Evolutionary conservation across 129 eudicot species (phyloP).

Genomic region (Pulicaria dysenterica): DNA sequence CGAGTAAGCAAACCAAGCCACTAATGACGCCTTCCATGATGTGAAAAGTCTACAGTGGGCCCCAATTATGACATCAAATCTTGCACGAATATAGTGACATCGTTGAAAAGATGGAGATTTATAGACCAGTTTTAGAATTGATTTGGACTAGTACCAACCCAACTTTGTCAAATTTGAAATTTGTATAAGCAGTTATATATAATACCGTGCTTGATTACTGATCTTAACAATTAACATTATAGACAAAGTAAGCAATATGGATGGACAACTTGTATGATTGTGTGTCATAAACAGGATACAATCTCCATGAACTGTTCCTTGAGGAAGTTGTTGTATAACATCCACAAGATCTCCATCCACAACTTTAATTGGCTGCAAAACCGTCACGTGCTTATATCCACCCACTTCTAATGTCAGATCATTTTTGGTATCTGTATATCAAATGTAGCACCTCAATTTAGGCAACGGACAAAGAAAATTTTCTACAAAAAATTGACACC

Average conservation of each 20-base stretch:
- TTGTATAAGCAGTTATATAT: background rate
- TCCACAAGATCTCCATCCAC: constrained; percentile 90
- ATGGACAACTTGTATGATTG: background rate
- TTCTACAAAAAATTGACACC: background rate
- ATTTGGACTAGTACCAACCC: background rate
- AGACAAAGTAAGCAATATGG: background rate
- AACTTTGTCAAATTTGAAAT: background rate
- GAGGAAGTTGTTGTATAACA: constrained; percentile 72
- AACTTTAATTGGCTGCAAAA: constrained; percentile 73
- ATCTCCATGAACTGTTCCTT: constrained; percentile 80
- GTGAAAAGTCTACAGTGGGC: background rate
- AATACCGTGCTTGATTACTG: background rate
- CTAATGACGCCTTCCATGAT: background rate
- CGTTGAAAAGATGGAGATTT: background rate
- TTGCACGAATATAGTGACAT: background rate
- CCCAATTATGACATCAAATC: background rate
- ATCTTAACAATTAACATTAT: background rate
- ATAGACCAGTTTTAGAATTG: background rate
- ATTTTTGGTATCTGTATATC: constrained; percentile 72
- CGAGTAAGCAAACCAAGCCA: constrained; percentile 15
- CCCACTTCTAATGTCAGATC: constrained; percentile 87
- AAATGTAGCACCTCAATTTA: constrained; percentile 11
- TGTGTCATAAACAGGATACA: constrained; percentile 68
- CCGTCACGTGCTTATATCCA: constrained; percentile 83
- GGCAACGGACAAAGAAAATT: background rate